Evolutionary conservation across 495 filamentous ascomycete species (phyloP).

Genomic region (Trichoderma virens): DNA sequence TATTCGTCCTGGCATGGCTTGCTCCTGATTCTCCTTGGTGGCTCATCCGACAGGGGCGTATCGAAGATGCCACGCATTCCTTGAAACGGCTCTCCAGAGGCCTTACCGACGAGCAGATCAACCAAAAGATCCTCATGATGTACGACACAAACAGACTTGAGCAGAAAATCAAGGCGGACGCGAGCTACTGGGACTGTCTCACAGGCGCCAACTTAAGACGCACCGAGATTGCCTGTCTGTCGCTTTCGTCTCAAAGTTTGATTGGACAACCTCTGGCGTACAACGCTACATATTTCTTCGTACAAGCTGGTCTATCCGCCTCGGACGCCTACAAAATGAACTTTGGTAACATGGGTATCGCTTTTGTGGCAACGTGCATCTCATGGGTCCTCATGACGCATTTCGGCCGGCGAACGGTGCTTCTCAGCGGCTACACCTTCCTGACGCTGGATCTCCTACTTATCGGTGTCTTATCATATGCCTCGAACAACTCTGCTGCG

Average conservation of each 20-base stretch:
- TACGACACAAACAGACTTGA: constrained; percentile 57
- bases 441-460: constrained; percentile 24
- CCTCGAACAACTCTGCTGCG: constrained; percentile 14
- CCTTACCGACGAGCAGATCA: not conserved
- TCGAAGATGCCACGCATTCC: constrained; percentile 29
- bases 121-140: constrained; percentile 52
- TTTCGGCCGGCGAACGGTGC: constrained; percentile 37
- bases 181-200: constrained; percentile 55
- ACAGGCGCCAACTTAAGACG: constrained; percentile 53
- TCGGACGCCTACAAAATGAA: constrained; percentile 37
- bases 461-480: constrained; percentile 24
- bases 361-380: constrained; percentile 32
- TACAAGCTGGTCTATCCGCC: constrained; percentile 48
- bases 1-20: not conserved
- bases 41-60: constrained; percentile 30
- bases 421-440: constrained; percentile 25
- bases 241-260: constrained; percentile 23
- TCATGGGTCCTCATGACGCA: constrained; percentile 31
- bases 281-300: constrained; percentile 57
- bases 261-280: constrained; percentile 42
- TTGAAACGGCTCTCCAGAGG: constrained; percentile 15
- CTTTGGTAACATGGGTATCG: constrained; percentile 22
- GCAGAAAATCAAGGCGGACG: constrained; percentile 42
- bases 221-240: constrained; percentile 53
- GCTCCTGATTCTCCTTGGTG: constrained; percentile 43